phyloP scores from a whole-genome alignment of 768 basidiomycete species.

The Tephrocybe rancida region DNA sequence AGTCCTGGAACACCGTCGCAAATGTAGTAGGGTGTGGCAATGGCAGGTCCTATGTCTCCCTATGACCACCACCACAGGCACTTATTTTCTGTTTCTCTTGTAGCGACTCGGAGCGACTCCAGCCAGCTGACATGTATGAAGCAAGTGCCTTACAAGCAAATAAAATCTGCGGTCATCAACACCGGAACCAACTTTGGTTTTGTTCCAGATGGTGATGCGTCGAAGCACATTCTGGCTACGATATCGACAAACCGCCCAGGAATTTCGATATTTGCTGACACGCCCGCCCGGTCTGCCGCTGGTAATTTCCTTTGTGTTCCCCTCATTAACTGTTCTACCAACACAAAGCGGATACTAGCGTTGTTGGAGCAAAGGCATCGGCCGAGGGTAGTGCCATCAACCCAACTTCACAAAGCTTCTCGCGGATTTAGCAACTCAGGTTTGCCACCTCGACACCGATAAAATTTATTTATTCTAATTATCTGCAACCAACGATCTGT shows the following conservation, averaged over 20 bases:
- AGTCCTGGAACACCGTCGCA: conserved; percentile 33
- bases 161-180: conserved; percentile 34
- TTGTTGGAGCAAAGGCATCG: conserved; percentile 27
- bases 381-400: conserved; percentile 24
- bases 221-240: no score
- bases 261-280: conserved; percentile 37
- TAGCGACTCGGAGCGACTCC: conserved; percentile 21
- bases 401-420: conserved; percentile 31
- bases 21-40: conserved; percentile 34
- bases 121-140: conserved; percentile 40
- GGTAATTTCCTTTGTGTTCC: conserved; percentile 23
- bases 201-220: conserved; percentile 31
- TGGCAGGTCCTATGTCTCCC: conserved; percentile 20
- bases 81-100: conserved; percentile 11
- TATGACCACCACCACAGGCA: not conserved
- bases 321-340: conserved; percentile 27
- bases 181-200: conserved; percentile 28
- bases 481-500: conserved; percentile 25
- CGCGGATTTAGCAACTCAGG: conserved; percentile 33
- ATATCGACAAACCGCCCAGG: conserved; percentile 12
- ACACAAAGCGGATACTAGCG: conserved; percentile 37
- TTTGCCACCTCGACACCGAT: conserved; percentile 20
- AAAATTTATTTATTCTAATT: conserved; percentile 34
- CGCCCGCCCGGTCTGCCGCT: conserved; percentile 13
- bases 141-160: conserved; percentile 26